Evolutionary conservation across 805 yeast genomes (phyloP), one percentile per base, ranked within the genome.

Genomic region (Kuraishia ogatae): DNA sequence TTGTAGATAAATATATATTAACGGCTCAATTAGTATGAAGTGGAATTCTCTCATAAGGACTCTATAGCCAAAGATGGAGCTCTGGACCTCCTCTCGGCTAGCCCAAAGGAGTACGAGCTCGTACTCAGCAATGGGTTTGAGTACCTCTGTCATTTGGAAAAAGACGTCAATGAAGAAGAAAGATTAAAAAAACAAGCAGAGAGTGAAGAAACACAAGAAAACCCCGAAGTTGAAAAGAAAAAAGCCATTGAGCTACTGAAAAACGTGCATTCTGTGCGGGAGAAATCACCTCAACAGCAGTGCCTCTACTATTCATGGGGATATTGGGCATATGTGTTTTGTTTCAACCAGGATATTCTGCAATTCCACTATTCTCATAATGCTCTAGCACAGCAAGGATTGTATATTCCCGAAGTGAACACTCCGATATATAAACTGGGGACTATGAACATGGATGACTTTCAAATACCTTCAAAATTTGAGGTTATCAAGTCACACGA

Each of bases 381-480:
- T 22, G 54, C 23, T 39, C 3, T 10, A 2, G 48, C 7, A 15
- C 48, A 22, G 23, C 15, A 15, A 11, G 50, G 20, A 28, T 15
- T 24, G n/a, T 22, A 11, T 20, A 11, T 10, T 19, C 22, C 46
- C 8, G 53, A 48, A 21, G 24, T 35, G 17, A 48, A 26, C 8
- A 39, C 54, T 2, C 62, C 64, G 2, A 23, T 51, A 1, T 63
- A 62, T 47, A 51, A 39, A 1, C 57, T 68, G 19, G 70, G 65
- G 10, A 28, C 50, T 15, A 50, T 59, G 24, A 39, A 52, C 15
- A 39, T 39, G 10, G 53, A 55, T 23, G 51, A 62, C 11, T 63
- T 61, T 52, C 51, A 49, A n/a, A 54, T 54, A 5, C 50, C 52
- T 13, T 58, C 64, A 6, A 62, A 63, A 39, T 69, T 68, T 57